Percentiles rank a stretch among this genome's conserved stretches.
phyloP scores from a whole-genome alignment of 441 rosid species.

The Dalechampia spathulata region DNA sequence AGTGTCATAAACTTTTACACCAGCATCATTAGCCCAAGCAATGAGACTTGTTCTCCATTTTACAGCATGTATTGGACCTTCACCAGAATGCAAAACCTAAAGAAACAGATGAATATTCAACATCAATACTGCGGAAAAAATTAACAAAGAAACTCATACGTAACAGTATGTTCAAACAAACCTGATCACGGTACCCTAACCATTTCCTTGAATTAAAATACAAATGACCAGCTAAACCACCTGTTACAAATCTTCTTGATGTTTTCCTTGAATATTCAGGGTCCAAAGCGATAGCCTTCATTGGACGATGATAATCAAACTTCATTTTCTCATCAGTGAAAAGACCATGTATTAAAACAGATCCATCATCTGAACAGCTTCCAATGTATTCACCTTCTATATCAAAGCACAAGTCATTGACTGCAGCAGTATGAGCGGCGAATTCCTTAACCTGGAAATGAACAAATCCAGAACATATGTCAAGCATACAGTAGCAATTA shows the following conservation, averaged over 20 bases:
- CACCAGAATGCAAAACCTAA: slow-evolving; percentile 95
- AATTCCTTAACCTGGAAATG: slow-evolving; percentile 74
- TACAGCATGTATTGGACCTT: slow-evolving; percentile 94
- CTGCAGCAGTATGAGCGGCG: slow-evolving; percentile 68
- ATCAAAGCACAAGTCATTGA: slow-evolving; percentile 95
- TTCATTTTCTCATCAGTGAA: slow-evolving; percentile 91
- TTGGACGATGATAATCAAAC: slow-evolving; percentile 92
- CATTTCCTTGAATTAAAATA: slow-evolving; percentile 82
- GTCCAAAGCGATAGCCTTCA: slow-evolving; percentile 92
- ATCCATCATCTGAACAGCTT: slow-evolving; percentile 98
- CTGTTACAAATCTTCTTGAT: slow-evolving; percentile 83
- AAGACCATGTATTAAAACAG: slow-evolving; percentile 84
- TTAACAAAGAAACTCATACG: background rate
- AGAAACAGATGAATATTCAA: slow-evolving; percentile 11
- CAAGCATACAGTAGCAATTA: slow-evolving; percentile 12
- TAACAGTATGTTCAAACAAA: slow-evolving; percentile 24
- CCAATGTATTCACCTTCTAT: slow-evolving; percentile 88
- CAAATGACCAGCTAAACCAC: slow-evolving; percentile 96
- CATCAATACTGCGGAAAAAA: no score
- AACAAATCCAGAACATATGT: slow-evolving; percentile 10
- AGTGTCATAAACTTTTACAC: slow-evolving; percentile 96
- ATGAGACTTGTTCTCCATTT: slow-evolving; percentile 91
- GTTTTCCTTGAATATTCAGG: slow-evolving; percentile 72
- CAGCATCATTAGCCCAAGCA: slow-evolving; percentile 99
- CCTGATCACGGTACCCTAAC: slow-evolving; percentile 90